Evolutionary conservation across 139 green algal species (phyloP).

Genomic region (Eudorina sp.): DNA sequence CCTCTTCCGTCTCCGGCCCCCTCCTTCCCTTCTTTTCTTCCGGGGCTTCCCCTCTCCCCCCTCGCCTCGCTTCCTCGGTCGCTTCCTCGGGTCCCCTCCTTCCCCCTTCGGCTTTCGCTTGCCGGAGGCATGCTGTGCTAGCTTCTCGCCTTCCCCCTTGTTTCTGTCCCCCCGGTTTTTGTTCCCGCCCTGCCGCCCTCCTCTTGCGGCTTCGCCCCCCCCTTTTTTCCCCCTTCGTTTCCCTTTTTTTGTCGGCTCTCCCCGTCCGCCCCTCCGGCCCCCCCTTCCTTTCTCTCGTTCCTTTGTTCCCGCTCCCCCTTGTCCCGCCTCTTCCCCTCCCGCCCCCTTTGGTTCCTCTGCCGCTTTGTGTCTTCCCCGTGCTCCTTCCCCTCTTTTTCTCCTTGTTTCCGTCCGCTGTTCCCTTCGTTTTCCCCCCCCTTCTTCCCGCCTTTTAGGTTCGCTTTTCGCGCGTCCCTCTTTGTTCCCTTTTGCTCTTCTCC

Average conservation of each 20-base stretch:
- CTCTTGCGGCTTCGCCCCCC: background rate
- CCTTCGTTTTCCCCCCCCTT: background rate
- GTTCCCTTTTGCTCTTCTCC: background rate
- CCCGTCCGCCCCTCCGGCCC: background rate
- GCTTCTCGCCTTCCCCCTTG: background rate
- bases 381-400: background rate
- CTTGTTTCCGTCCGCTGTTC: background rate
- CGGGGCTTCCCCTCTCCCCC: background rate
- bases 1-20: background rate
- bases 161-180: background rate
- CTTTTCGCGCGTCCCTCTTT: background rate
- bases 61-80: no score
- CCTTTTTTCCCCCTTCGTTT: background rate
- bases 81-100: background rate
- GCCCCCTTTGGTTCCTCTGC: background rate
- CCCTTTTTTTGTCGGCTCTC: background rate
- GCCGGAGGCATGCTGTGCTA: background rate
- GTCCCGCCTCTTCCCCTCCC: background rate
- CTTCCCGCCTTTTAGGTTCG: background rate
- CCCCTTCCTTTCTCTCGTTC: background rate
- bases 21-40: background rate
- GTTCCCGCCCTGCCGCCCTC: background rate
- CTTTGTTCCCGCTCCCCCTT: background rate
- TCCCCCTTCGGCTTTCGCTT: background rate
- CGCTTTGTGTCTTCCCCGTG: no score